These are phyloP conservation scores for Amanita inopinata DNA, from an alignment of 768 basidiomycete species.

Conservation along the genomic window DNA sequence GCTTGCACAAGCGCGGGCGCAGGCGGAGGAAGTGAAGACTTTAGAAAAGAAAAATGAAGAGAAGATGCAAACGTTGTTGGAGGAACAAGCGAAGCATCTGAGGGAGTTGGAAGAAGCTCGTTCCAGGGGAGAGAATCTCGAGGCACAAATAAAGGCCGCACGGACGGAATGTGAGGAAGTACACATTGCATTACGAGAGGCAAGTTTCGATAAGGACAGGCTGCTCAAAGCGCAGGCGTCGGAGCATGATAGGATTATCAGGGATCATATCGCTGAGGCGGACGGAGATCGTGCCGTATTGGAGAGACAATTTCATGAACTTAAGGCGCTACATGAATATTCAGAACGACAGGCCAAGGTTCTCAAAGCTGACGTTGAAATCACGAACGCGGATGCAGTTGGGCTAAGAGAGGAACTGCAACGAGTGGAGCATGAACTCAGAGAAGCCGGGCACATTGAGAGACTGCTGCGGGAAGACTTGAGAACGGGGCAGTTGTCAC, in stretches of 20 bases:
- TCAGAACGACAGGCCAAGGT: slow-evolving; percentile 57
- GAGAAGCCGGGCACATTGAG: slow-evolving; percentile 58
- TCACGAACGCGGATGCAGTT: slow-evolving; percentile 57
- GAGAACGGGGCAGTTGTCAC: slow-evolving; percentile 56
- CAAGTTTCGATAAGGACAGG: slow-evolving; percentile 70
- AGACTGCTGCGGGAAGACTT: slow-evolving; percentile 66
- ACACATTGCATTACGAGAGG: slow-evolving; percentile 54
- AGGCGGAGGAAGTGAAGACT: slow-evolving; percentile 59
- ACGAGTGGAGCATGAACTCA: slow-evolving; percentile 58
- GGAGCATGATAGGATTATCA: slow-evolving; percentile 54
- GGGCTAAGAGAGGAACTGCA: slow-evolving; percentile 68
- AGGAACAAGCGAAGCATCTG: slow-evolving; percentile 67
- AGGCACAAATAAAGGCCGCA: slow-evolving; percentile 63
- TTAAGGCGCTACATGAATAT: slow-evolving; percentile 53
- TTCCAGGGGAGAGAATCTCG: slow-evolving; percentile 61
- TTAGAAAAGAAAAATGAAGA: slow-evolving; percentile 55
- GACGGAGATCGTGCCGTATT: slow-evolving; percentile 90
- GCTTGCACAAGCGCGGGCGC: slow-evolving; percentile 45
- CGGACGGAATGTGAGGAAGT: slow-evolving; percentile 66
- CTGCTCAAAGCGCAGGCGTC: slow-evolving; percentile 63
- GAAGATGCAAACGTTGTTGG: slow-evolving; percentile 56
- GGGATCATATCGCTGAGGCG: slow-evolving; percentile 87
- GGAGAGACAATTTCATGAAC: slow-evolving; percentile 77
- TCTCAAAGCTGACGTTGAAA: slow-evolving; percentile 46
- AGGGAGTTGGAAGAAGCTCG: slow-evolving; percentile 70